Conservation (phyloP, 2,329 filamentous ascomycete species). For the Aspergillus tubingensis region DNA sequence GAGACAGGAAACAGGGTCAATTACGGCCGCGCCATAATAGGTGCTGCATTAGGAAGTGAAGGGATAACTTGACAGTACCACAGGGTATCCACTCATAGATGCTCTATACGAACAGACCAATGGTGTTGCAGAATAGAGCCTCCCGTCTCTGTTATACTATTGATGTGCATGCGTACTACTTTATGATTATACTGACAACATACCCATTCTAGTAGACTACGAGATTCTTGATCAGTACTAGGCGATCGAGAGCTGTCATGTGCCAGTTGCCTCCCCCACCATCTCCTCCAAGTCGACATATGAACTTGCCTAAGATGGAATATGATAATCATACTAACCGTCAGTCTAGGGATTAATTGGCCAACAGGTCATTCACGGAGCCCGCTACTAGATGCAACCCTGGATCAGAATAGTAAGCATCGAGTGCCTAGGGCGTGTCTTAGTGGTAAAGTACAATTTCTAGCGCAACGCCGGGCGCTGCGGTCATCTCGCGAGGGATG, state of each 20-base stretch:
- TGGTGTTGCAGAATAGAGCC: no score
- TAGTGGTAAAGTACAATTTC: neutral
- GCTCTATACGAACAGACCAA: no score
- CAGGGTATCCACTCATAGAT: no score
- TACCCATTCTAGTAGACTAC: neutral
- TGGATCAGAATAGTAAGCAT: neutral
- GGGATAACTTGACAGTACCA: no score
- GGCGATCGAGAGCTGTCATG: neutral
- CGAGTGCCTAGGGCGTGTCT: neutral
- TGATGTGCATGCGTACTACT: no score
- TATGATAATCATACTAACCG: neutral
- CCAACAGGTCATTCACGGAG: neutral
- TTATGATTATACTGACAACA: no score
- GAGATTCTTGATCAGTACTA: neutral
- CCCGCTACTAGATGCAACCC: no score
- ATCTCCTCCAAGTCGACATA: neutral
- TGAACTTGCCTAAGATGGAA: neutral
- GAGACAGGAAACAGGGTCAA: neutral
- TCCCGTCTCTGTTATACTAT: no score
- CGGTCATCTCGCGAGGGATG: neutral
- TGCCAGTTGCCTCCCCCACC: neutral
- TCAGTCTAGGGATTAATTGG: neutral
- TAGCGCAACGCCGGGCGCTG: neutral
- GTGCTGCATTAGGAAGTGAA: no score
- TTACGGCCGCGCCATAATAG: neutral